A percentile compares a stretch with the other conserved stretches of the same genome.
Conservation (phyloP, 176 grass and related monocot species). For the Saccharum spontaneum region DNA sequence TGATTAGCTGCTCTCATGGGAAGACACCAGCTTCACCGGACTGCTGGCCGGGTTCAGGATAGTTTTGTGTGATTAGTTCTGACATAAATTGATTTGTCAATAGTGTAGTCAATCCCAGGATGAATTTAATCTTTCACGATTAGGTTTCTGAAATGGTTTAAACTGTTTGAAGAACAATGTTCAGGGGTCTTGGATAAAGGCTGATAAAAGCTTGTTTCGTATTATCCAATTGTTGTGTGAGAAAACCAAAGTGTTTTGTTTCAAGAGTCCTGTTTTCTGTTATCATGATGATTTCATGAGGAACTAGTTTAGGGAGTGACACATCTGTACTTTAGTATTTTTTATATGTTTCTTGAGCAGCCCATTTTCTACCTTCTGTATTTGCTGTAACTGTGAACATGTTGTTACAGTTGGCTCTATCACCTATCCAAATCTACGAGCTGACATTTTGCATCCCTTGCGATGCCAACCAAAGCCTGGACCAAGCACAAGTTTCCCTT, state of each 20-base stretch:
- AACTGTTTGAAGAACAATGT: neutral
- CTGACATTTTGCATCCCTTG: slow-evolving; percentile 53
- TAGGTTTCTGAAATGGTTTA: neutral
- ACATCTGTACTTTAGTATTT: neutral
- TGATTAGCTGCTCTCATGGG: neutral
- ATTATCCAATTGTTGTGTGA: neutral
- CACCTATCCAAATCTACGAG: slow-evolving; percentile 49
- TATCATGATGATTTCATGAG: neutral
- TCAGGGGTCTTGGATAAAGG: neutral
- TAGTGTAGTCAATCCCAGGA: neutral
- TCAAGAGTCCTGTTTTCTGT: neutral
- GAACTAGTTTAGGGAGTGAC: neutral
- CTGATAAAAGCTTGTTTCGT: neutral
- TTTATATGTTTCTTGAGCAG: neutral
- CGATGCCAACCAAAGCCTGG: slow-evolving; percentile 36
- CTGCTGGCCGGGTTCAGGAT: neutral
- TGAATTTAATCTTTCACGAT: neutral
- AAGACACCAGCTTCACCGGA: neutral
- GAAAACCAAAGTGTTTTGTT: neutral
- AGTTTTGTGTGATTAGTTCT: neutral
- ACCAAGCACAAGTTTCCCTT: slow-evolving; percentile 36
- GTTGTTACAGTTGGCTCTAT: slow-evolving; percentile 54
- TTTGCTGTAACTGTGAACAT: neutral
- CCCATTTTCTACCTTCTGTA: slow-evolving; percentile 15
- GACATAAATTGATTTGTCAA: neutral